Conservation (phyloP, 2,329 filamentous ascomycete genomes). For the Monascus ruber region DNA sequence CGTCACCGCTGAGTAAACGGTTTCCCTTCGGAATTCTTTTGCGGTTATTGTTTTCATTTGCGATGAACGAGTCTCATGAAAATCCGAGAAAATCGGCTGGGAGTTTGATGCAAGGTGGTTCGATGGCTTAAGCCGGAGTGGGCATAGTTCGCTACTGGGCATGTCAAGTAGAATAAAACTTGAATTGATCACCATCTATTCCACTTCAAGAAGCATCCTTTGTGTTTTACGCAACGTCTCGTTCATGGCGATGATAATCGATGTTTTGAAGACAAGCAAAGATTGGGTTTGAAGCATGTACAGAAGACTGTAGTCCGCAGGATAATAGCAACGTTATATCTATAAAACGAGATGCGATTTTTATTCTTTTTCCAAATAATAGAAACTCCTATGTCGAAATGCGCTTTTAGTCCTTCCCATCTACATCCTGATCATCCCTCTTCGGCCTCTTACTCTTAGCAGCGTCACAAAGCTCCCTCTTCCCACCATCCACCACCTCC, state of each 20-base stretch:
- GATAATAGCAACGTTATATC: too few relatives aligned
- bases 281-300: too few relatives aligned
- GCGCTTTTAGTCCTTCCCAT: slow-evolving; percentile 1
- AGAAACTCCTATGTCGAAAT: too few relatives aligned
- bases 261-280: too few relatives aligned
- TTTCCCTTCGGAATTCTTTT: slow-evolving; percentile 21
- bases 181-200: slow-evolving; percentile 4
- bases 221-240: too few relatives aligned
- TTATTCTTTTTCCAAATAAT: not conserved
- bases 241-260: not conserved
- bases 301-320: too few relatives aligned
- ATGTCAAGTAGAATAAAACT: slow-evolving; percentile 15
- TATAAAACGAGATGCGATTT: not conserved
- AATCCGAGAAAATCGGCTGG: slow-evolving; percentile 25
- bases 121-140: slow-evolving; percentile 19
- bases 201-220: not conserved
- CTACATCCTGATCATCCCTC: slow-evolving; percentile 22
- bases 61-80: slow-evolving; percentile 29
- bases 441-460: slow-evolving; percentile 58
- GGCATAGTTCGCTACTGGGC: slow-evolving; percentile 16
- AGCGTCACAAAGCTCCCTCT: slow-evolving; percentile 55
- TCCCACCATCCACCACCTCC: slow-evolving; percentile 32
- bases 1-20: slow-evolving; percentile 35
- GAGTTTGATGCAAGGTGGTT: slow-evolving; percentile 22
- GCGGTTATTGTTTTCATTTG: slow-evolving; percentile 24